phyloP scores from a whole-genome alignment of 1,139 yeast genomes.

The Nakaseomyces bracarensis region DNA sequence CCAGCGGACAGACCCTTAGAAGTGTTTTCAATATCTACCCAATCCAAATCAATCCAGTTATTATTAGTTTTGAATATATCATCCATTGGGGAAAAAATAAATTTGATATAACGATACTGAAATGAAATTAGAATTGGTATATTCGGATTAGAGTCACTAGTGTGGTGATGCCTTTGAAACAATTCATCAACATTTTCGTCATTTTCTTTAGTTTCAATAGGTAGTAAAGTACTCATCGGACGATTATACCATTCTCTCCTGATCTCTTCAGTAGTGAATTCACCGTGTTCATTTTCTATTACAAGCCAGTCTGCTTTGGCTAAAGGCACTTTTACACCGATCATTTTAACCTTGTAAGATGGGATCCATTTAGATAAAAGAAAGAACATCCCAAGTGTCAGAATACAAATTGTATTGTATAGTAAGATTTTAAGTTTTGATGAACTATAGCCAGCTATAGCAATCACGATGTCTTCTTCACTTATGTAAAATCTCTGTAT shows the following conservation, averaged over 20 bases:
- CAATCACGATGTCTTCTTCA: conserved; percentile 89
- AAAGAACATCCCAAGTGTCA: conserved; percentile 65
- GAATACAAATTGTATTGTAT: conserved; percentile 48
- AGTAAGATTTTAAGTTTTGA: conserved; percentile 39
- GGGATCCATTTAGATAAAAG: conserved; percentile 82
- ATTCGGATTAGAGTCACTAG: conserved; percentile 30
- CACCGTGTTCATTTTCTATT: conserved; percentile 89
- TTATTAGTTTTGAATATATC: conserved; percentile 78
- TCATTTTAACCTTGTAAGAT: conserved; percentile 53
- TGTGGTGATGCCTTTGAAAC: conserved; percentile 21
- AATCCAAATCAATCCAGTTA: conserved; percentile 75
- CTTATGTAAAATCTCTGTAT: conserved; percentile 84
- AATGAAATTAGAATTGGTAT: conserved; percentile 64
- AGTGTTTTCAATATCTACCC: conserved; percentile 54
- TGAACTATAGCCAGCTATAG: conserved; percentile 80
- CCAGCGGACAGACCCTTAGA: conserved; percentile 68
- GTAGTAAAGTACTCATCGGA: conserved; percentile 59
- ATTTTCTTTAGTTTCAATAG: conserved; percentile 13
- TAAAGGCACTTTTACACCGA: conserved; percentile 60
- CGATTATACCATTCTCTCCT: conserved; percentile 56
- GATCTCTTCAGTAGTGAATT: conserved; percentile 54
- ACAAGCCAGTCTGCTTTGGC: conserved; percentile 91
- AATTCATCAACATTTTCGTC: conserved; percentile 11
- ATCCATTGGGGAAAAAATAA: conserved; percentile 77
- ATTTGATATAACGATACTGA: conserved; percentile 72